Evolutionary conservation across 192 early-diverging fungal genomes (phyloP).

Genomic region (Coemansia sp.): DNA sequence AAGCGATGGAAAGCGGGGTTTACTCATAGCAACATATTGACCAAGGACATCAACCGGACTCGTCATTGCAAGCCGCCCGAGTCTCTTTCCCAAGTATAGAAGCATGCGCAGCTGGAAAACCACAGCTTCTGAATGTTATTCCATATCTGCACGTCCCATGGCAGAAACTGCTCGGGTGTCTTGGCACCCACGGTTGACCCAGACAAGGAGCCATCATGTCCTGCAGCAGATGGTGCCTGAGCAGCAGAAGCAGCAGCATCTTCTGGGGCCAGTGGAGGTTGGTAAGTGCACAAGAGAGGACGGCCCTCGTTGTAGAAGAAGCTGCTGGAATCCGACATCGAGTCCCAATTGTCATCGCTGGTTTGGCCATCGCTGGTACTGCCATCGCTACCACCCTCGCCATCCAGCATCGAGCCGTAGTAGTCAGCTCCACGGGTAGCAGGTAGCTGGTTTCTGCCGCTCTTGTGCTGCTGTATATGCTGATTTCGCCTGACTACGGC

Average conservation of each 20-base stretch:
- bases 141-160: slow-evolving; percentile 24
- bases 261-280: slow-evolving; percentile 16
- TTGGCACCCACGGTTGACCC: slow-evolving; percentile 12
- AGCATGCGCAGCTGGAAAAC: slow-evolving; percentile 3
- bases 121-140: slow-evolving; percentile 15
- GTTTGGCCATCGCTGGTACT: neutral
- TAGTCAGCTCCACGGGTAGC: slow-evolving; percentile 12
- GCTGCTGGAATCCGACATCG: slow-evolving; percentile 35
- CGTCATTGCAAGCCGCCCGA: neutral
- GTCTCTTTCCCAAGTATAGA: neutral
- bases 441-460: neutral
- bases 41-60: too few species aligned
- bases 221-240: neutral
- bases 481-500: slow-evolving; percentile 17
- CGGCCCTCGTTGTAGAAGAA: slow-evolving; percentile 45
- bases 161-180: slow-evolving; percentile 36
- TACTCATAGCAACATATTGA: neutral
- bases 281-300: slow-evolving; percentile 48
- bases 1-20: neutral
- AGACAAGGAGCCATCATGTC: slow-evolving; percentile 14
- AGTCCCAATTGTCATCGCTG: slow-evolving; percentile 9
- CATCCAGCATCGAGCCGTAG: slow-evolving; percentile 39
- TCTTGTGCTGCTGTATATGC: slow-evolving; percentile 1
- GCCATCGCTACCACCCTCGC: slow-evolving; percentile 15
- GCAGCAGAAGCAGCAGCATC: neutral